These are phyloP conservation scores for Skeletonema tropicum DNA, from an alignment of 108 stramenopile species.

Conservation along the genomic window DNA sequence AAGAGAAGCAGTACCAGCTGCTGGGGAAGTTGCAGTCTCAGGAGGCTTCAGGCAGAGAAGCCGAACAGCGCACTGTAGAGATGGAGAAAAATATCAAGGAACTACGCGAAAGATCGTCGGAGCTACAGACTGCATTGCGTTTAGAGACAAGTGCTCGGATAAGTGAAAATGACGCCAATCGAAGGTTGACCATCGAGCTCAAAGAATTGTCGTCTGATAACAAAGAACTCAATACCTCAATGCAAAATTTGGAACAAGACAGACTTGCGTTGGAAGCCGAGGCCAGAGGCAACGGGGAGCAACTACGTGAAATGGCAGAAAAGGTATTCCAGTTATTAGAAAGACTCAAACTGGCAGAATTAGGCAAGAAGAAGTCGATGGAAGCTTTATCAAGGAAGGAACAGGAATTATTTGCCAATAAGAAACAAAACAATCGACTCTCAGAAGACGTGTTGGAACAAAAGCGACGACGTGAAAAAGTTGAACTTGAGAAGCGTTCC, in stretches of 20 bases:
- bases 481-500: constrained; percentile 66
- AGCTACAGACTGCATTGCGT: constrained; percentile 80
- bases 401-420: constrained; percentile 69
- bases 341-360: constrained; percentile 83
- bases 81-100: constrained; percentile 75
- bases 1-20: constrained; percentile 90
- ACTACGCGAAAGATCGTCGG: constrained; percentile 66
- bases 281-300: constrained; percentile 77
- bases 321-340: constrained; percentile 89
- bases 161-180: constrained; percentile 72
- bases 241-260: constrained; percentile 62
- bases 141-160: constrained; percentile 70
- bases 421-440: constrained; percentile 73
- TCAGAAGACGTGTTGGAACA: constrained; percentile 74
- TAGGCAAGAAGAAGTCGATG: constrained; percentile 83
- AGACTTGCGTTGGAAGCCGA: constrained; percentile 85
- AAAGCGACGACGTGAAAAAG: constrained; percentile 67
- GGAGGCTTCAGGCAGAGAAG: constrained; percentile 80
- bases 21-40: constrained; percentile 85
- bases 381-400: constrained; percentile 82
- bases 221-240: constrained; percentile 58
- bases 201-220: constrained; percentile 56
- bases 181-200: constrained; percentile 57
- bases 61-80: constrained; percentile 75
- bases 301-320: constrained; percentile 87